phyloP scores from a whole-genome alignment of 768 basidiomycete species.

The Krasilnikovozyma curviuscula region DNA sequence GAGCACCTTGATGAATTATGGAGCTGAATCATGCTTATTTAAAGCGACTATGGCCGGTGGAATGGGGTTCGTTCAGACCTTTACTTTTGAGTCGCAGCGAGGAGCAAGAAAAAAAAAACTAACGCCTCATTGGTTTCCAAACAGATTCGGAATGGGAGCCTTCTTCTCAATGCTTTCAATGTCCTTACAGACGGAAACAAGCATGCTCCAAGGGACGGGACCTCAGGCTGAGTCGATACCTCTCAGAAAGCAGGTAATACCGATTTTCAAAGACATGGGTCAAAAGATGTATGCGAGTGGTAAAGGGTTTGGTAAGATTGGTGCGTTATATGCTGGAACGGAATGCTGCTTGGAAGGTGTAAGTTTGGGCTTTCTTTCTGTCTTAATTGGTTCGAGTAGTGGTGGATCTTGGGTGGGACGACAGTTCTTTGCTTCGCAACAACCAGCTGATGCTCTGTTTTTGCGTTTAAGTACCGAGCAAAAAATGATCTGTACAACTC shows the following conservation, averaged over 20 bases:
- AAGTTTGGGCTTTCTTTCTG: constrained; percentile 26
- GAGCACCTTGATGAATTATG: constrained; percentile 47
- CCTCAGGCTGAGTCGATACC: constrained; percentile 26
- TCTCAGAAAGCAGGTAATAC: constrained; percentile 56
- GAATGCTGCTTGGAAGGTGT: constrained; percentile 92
- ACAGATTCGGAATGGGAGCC: constrained; percentile 64
- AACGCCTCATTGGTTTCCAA: background rate
- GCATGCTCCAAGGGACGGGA: constrained; percentile 23
- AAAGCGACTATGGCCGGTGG: constrained; percentile 67
- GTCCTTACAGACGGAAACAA: constrained; percentile 60
- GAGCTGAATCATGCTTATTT: constrained; percentile 66
- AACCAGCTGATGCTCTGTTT: background rate
- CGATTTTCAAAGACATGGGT: constrained; percentile 86
- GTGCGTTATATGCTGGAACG: constrained; percentile 78
- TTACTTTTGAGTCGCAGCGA: background rate
- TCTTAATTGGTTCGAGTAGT: background rate
- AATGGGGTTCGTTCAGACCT: constrained; percentile 37
- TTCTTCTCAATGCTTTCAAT: constrained; percentile 94
- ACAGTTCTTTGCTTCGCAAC: background rate
- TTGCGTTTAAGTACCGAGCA: constrained; percentile 56
- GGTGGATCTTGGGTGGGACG: background rate
- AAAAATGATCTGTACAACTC: constrained; percentile 90
- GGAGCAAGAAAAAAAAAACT: too few species aligned
- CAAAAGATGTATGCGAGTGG: constrained; percentile 74
- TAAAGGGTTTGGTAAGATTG: constrained; percentile 85